Conservation (phyloP, 805 yeast species). For the Saturnispora silvae region DNA sequence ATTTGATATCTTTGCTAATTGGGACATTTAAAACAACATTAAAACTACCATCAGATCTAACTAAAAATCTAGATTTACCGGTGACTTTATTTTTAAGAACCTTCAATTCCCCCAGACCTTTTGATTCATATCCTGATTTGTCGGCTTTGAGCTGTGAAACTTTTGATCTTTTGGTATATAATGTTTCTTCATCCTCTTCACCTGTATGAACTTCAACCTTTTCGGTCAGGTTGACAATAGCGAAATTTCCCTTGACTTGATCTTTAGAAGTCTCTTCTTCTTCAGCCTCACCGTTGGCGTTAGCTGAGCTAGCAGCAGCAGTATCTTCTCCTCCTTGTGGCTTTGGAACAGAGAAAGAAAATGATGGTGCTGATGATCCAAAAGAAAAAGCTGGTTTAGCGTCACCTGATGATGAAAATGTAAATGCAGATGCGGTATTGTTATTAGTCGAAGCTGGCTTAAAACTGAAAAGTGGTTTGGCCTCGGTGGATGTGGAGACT, state of each 20-base stretch:
- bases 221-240: constrained; percentile 35
- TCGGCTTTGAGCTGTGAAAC: constrained; percentile 48
- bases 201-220: constrained; percentile 59
- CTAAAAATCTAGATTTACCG: constrained; percentile 55
- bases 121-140: constrained; percentile 44
- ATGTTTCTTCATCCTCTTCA: constrained; percentile 67
- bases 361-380: not conserved
- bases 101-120: constrained; percentile 79
- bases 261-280: constrained; percentile 32
- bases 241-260: constrained; percentile 39
- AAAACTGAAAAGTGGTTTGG: too few species aligned
- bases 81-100: constrained; percentile 52
- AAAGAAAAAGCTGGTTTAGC: not conserved
- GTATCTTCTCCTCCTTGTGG: constrained; percentile 9
- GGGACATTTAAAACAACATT: constrained; percentile 63
- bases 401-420: constrained; percentile 3
- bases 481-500: too few species aligned
- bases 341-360: constrained; percentile 4
- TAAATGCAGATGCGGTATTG: not conserved
- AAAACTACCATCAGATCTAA: constrained; percentile 84
- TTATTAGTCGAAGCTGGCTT: too few species aligned
- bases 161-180: constrained; percentile 61
- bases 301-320: constrained; percentile 4
- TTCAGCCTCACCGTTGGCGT: constrained; percentile 14
- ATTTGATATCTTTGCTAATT: constrained; percentile 48